These are phyloP conservation scores for Immersiporthe knoxdaviesiana DNA, from an alignment of 2,329 filamentous ascomycete genomes.

Conservation along the genomic window DNA sequence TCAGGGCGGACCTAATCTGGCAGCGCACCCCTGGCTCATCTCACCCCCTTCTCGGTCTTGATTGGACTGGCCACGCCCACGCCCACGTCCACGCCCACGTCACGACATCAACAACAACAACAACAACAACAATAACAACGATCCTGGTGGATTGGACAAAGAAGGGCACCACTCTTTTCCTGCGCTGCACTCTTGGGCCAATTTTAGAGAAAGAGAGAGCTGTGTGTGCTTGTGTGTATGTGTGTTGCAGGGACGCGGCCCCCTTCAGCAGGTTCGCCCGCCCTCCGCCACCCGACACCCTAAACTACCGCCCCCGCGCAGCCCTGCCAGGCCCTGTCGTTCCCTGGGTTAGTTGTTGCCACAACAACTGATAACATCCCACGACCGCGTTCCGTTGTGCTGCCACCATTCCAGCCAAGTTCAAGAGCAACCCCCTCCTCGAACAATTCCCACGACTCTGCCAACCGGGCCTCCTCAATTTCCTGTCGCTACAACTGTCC, in stretches of 20 bases:
- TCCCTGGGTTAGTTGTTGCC: background rate
- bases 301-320: background rate
- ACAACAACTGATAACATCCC: constrained; percentile 18
- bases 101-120: constrained; percentile 6
- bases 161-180: background rate
- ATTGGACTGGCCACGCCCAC: constrained; percentile 9
- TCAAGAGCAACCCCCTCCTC: background rate
- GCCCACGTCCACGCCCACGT: background rate
- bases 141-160: background rate
- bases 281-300: background rate
- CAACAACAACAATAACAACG: background rate
- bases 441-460: background rate
- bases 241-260: background rate
- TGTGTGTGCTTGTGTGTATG: background rate
- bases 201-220: background rate
- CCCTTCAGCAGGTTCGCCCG: background rate
- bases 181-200: background rate
- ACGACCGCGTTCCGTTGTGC: constrained; percentile 4
- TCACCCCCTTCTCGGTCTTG: constrained; percentile 2
- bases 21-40: constrained; percentile 15
- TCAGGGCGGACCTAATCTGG: background rate
- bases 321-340: constrained; percentile 7
- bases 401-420: background rate
- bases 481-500: background rate
- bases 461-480: background rate